Base-by-base conservation (phyloP, 2,329 filamentous ascomycete species). In the Verticillium isaacii region DNA sequence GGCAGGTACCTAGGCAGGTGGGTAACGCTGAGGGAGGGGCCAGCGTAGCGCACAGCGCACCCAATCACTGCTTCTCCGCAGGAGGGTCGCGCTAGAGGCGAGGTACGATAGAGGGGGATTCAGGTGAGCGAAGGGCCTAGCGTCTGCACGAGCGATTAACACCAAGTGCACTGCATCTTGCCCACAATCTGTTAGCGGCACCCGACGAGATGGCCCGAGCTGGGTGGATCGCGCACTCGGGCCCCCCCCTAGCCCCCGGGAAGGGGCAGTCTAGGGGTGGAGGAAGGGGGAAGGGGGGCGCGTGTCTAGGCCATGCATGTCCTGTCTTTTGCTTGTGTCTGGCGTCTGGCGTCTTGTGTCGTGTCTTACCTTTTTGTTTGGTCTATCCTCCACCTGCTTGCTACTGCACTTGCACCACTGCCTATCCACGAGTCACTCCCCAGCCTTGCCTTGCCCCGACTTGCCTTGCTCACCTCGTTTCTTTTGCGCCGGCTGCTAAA, bases 401-500 rank as follows among this genome's bases (percentile, higher is more conserved):
- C 32, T 59, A 34, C 29, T 19, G 36, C 23, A 39, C 36, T 25
- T 50, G 45, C 45, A 7, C n/a, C 19, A 25, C 19, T 50, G n/a
- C 45, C 45, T 50, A 9, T 4, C 45, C 45, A 50, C 45, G 45
- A 50, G 45, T 23, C 45, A 25, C 45, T 50, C n/a, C 2, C 41
- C 45, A 23, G 19, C 45, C 45, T 50, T 23, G 45, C 45, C 45
- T 23, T 50, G 5, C 29, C 5, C 5, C 29, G 29, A 29, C 29
- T 29, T 5, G 29, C 5, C 29, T 29, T 29, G 29, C 29, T 29
- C 29, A 4, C 29, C 29, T 29, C 29, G 45, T n/a, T 50, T 7
- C 45, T 12, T 50, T 32, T 57, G 57, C 60, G 60, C 60, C 60
- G 37, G 52, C 60, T 57, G 37, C 39, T 29, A 32, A n/a, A 56